phyloP scores from a whole-genome alignment of 352 stramenopile species.

The Thraustochytrium striatum region DNA sequence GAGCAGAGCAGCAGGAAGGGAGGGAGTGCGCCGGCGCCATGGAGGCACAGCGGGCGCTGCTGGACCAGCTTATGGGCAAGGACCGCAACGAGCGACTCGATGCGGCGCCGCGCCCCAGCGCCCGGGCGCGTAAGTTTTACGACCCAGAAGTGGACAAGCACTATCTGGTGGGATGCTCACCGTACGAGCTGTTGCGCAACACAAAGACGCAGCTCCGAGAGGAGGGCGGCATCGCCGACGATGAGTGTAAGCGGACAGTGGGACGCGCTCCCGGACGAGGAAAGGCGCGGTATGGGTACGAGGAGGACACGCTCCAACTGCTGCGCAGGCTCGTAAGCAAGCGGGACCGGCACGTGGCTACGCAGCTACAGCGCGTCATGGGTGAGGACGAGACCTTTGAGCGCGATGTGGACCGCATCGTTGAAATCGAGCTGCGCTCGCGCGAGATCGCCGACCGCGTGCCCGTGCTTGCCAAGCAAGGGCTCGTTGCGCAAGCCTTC shows the following conservation, averaged over 20 bases:
- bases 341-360: neutral
- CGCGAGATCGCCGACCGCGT: neutral
- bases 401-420: neutral
- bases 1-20: neutral
- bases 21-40: neutral
- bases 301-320: conserved; percentile 29
- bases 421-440: conserved; percentile 43
- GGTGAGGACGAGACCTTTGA: neutral
- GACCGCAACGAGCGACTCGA: conserved; percentile 31
- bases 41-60: conserved; percentile 16
- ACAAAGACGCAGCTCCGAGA: conserved; percentile 33
- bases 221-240: conserved; percentile 32
- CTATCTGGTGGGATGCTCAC: conserved; percentile 41
- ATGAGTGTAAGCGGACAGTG: conserved; percentile 20
- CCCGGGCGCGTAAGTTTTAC: neutral
- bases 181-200: conserved; percentile 34
- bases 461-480: conserved; percentile 16
- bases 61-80: conserved; percentile 44
- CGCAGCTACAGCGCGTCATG: neutral
- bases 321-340: neutral
- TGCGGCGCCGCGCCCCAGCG: neutral
- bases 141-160: conserved; percentile 46
- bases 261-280: conserved; percentile 17
- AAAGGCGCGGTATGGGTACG: conserved; percentile 35
- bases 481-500: neutral